phyloP scores from a whole-genome alignment of 2,329 filamentous ascomycete genomes.

The Leptographium wingfieldii region DNA sequence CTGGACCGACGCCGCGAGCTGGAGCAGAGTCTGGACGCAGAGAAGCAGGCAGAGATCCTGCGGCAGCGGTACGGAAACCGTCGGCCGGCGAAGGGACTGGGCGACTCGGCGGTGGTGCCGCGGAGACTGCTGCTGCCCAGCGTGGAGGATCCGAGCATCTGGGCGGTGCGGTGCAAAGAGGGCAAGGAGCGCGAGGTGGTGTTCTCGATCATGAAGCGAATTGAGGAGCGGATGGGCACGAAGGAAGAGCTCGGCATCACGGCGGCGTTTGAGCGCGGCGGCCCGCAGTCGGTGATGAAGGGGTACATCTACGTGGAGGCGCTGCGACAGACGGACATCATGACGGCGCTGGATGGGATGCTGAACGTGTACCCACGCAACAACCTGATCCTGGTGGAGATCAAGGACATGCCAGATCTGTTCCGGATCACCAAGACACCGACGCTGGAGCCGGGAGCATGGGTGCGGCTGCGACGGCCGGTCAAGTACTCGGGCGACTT shows the following conservation, averaged over 20 bases:
- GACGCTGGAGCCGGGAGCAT: conserved; percentile 73
- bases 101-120: conserved; percentile 66
- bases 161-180: conserved; percentile 84
- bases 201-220: conserved; percentile 74
- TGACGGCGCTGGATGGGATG: conserved; percentile 70
- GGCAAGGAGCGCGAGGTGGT: conserved; percentile 92
- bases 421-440: conserved; percentile 80
- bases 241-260: conserved; percentile 76
- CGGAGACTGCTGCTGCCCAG: conserved; percentile 80
- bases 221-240: conserved; percentile 66
- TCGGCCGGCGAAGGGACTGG: conserved; percentile 48
- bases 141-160: conserved; percentile 92
- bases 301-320: conserved; percentile 95
- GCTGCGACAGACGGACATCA: conserved; percentile 71
- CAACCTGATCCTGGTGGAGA: conserved; percentile 78
- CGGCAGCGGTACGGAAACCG: conserved; percentile 80
- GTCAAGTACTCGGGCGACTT: conserved; percentile 79
- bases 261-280: conserved; percentile 81
- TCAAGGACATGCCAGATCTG: conserved; percentile 97
- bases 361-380: conserved; percentile 81
- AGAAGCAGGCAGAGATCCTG: conserved; percentile 79
- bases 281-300: conserved; percentile 67
- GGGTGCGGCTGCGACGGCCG: conserved; percentile 74
- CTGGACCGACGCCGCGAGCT: conserved; percentile 85
- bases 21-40: conserved; percentile 78